Percentiles rank a stretch among this genome's conserved stretches.
These are phyloP conservation scores for Jaltomata sinuosa DNA, from an alignment of 257 asterid species.

Conservation along the genomic window DNA sequence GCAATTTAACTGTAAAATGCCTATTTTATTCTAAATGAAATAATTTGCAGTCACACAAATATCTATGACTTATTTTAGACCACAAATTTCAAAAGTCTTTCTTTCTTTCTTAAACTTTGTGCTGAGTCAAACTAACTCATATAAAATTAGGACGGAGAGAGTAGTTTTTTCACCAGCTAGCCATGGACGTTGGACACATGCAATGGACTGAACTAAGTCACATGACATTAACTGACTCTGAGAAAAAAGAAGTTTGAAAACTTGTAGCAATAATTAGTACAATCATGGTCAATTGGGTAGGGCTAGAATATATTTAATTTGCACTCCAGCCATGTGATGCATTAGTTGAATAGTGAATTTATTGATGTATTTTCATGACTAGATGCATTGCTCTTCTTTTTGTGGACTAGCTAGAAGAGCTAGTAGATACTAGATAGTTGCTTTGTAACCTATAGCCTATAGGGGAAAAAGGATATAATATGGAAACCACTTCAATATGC, in stretches of 20 bases:
- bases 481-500: background rate
- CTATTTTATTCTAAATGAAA: too few relatives aligned
- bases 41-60: too few relatives aligned
- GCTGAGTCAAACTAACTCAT: too few relatives aligned
- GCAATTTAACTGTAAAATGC: too few relatives aligned
- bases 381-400: background rate
- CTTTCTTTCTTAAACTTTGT: too few relatives aligned
- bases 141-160: too few relatives aligned
- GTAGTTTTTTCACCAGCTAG: background rate
- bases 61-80: too few relatives aligned
- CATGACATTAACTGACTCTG: background rate
- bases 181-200: background rate
- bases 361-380: background rate
- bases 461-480: background rate
- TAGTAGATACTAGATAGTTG: too few relatives aligned
- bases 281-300: background rate
- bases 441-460: background rate
- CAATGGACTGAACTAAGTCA: background rate
- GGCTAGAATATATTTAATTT: background rate
- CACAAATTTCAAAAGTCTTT: too few relatives aligned
- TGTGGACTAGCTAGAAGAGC: background rate
- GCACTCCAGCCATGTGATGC: background rate
- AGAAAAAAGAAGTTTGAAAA: background rate
- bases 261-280: background rate
- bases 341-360: background rate